A percentile compares a stretch with the other conserved stretches of the same genome.
Evolutionary conservation across 225 moss, liverwort and hornwort species (phyloP).

Genomic region (Pseudoscleropodium purum): DNA sequence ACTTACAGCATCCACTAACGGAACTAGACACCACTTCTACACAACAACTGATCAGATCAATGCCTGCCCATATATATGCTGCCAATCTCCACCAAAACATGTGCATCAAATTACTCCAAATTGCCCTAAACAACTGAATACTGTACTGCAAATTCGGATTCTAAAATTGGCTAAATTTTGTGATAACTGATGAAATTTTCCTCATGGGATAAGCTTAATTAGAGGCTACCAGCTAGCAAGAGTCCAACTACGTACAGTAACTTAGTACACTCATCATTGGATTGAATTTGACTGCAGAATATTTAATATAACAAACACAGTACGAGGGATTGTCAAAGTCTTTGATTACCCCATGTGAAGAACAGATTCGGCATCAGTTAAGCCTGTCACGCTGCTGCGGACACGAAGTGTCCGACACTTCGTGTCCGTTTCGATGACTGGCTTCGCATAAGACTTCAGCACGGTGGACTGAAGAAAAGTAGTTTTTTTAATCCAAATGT

Average conservation of each 20-base stretch:
- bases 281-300: background rate
- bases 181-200: no score
- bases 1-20: background rate
- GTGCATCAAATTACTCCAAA: no score
- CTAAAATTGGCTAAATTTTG: no score
- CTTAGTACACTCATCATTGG: background rate
- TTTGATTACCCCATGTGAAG: background rate
- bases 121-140: no score
- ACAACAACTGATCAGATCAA: background rate
- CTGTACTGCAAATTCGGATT: no score
- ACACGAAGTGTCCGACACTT: background rate
- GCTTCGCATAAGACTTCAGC: background rate
- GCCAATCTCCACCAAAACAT: background rate
- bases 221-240: no score
- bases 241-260: no score
- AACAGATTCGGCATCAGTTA: background rate
- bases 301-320: background rate
- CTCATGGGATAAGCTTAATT: no score
- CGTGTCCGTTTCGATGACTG: background rate
- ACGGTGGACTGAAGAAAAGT: no score
- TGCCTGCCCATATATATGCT: no score
- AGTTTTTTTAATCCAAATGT: no score
- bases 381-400: background rate
- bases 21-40: background rate
- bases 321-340: background rate